Evolutionary conservation across 78 protist species (phyloP), one percentile per base, ranked within the genome.

Genomic region (Guillardia theta): DNA sequence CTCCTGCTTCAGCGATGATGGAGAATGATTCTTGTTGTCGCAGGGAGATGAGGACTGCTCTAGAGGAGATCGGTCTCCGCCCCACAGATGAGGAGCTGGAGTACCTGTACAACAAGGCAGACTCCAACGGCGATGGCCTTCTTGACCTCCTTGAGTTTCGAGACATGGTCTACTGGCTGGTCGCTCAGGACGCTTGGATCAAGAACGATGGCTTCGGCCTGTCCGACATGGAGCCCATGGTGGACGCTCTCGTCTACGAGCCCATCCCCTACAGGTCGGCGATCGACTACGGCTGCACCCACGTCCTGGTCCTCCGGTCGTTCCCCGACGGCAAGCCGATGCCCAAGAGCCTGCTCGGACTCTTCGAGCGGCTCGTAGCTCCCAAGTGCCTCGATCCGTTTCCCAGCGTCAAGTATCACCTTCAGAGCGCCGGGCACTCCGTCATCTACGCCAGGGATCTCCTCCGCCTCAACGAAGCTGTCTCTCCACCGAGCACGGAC

Each of bases 321-420:
- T 70, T 36, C 83, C 83, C 83, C 83, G 83, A 70, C 83, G 83
- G 83, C n/a, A 24, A 33, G 45, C 83, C 12, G n/a, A 12, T 70
- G 41, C 83, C 83, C 12, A 36, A 24, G 36, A 10, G 36, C 36
- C 41, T 33, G 27, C 83, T 70, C 45, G 83, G 83, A 22, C 83
- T 70, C 45, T 70, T 70, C 6, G 83, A 70, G 41, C 83, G 83
- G 27, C 83, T 70, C 45, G 83, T 70, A 12, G 83, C 83, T 3
- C 83, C 83, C 83, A 70, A 70, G 83, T 70, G 83, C 41, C 83
- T 70, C 41, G 83, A 70, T 43, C 83, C 83, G 46, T 70, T 70
- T 43, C 83, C 83, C 41, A 43, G 12, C 46, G 83, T 70, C 83
- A 70, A 70, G 83, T 15, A 24, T 43, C 41, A 70, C 41, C 33